Evolutionary conservation across 345 rosid species (phyloP), one percentile per base, ranked within the genome.

Genomic region (Salix exigua): DNA sequence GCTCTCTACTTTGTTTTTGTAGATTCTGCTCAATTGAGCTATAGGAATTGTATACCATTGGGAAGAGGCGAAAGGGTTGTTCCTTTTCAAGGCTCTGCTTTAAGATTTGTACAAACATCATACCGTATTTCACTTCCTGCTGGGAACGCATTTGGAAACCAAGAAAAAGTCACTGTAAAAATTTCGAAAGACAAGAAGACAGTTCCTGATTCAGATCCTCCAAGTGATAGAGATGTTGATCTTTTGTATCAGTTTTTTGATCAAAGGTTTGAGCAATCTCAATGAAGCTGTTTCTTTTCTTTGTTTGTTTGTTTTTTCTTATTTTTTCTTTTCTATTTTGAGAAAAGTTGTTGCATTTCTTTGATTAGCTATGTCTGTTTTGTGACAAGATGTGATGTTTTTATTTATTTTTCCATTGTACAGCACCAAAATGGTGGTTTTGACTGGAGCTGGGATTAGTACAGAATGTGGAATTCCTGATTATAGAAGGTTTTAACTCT

Each of bases 401-500:
- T 46, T 46, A 7, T 76, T 44, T 64, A 23, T 31, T 46, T 28
- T 23, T 62, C 17, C 74, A 10, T 63, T 2, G 6, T 83, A 76
- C 86, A 95, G 99, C 75, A 81, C 83, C 28, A 93, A 88, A 73
- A 93, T 95, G 28, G 74, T 88, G 75, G 89, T 92, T 58, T 72
- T 95, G 87, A 95, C 96, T 1, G 99, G 97, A 81, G 97, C 99
- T 75, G 99, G 97, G 75, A 79, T 95, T 37, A 95, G 97, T 72
- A 95, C 99, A 0, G 99, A 95, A 82, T 88, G 94, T 75, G 97
- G 99, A 62, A 95, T 95, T 83, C 99, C 99, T 71, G 99, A 95
- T 81, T 95, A 93, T 65, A 88, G 99, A 88, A 95, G 99, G 99
- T 93, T 81, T 31, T 33, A 4, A 28, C 16, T 69, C 70, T 55